phyloP scores from a whole-genome alignment of 805 yeast genomes.

The Crinitomyces ghanaensis region DNA sequence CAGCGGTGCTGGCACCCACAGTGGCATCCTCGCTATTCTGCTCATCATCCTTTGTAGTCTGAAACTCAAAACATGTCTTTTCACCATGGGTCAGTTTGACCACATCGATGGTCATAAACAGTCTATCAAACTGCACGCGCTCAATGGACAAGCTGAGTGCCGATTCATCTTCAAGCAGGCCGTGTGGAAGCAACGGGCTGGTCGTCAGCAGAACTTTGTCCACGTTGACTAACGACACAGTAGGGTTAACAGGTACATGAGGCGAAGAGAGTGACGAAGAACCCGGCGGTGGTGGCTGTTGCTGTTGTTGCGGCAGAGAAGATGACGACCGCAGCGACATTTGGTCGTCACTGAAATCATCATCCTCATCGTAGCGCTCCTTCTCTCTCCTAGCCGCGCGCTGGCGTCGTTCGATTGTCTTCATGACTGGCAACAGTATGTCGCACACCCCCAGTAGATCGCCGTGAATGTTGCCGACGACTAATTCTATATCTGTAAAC shows the following conservation, averaged over 20 bases:
- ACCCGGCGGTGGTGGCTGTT: background rate
- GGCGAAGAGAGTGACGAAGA: background rate
- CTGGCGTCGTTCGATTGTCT: background rate
- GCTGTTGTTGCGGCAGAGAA: background rate
- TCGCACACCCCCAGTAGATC: background rate
- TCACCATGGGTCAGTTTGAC: background rate
- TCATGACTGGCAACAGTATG: background rate
- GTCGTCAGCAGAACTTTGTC: background rate
- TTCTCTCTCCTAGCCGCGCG: background rate
- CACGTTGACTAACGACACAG: background rate
- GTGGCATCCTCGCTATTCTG: background rate
- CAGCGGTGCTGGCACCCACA: background rate
- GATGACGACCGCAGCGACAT: background rate
- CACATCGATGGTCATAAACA: background rate
- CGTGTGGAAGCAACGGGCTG: constrained; percentile 2
- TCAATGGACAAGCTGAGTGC: background rate
- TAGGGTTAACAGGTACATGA: background rate
- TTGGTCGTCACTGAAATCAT: background rate
- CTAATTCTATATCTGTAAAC: constrained; percentile 18
- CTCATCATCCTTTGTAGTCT: background rate
- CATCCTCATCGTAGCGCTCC: constrained; percentile 1
- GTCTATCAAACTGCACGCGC: background rate
- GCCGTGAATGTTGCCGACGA: constrained; percentile 1
- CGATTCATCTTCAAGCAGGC: background rate
- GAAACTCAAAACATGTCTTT: background rate